phyloP scores from a whole-genome alignment of 495 filamentous ascomycete species.

The Eremomyces bilateralis region DNA sequence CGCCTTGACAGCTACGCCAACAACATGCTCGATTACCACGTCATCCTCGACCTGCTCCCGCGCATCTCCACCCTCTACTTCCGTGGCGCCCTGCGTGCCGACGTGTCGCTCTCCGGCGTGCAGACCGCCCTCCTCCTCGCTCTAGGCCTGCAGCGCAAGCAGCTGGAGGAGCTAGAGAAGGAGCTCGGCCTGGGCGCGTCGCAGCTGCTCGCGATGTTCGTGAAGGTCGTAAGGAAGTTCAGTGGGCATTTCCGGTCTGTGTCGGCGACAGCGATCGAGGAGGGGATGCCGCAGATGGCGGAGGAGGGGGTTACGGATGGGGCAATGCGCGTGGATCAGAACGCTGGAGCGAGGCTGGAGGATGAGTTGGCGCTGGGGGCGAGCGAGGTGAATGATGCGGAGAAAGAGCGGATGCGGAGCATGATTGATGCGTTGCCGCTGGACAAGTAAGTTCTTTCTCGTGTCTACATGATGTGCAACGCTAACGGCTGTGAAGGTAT shows the following conservation, averaged over 20 bases:
- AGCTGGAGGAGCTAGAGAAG: slow-evolving; percentile 55
- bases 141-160: slow-evolving; percentile 75
- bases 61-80: slow-evolving; percentile 65
- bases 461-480: slow-evolving; percentile 1
- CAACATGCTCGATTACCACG: slow-evolving; percentile 93
- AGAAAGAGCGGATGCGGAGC: slow-evolving; percentile 59
- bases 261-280: slow-evolving; percentile 50
- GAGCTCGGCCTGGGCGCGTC: slow-evolving; percentile 52
- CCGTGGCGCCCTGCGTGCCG: slow-evolving; percentile 40
- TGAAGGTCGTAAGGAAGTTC: slow-evolving; percentile 82
- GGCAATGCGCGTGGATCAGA: slow-evolving; percentile 17
- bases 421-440: slow-evolving; percentile 77
- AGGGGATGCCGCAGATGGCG: slow-evolving; percentile 41
- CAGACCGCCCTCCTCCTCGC: slow-evolving; percentile 73
- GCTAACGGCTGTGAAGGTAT: slow-evolving; percentile 34
- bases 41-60: slow-evolving; percentile 85
- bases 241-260: slow-evolving; percentile 50
- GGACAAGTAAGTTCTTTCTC: slow-evolving; percentile 33
- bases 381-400: slow-evolving; percentile 42
- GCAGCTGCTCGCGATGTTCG: slow-evolving; percentile 87
- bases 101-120: slow-evolving; percentile 47
- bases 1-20: slow-evolving; percentile 86
- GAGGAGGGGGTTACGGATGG: slow-evolving; percentile 38
- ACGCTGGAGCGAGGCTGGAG: slow-evolving; percentile 25
- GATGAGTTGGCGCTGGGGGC: slow-evolving; percentile 75